Conservation (phyloP, 306 rosid genomes). For the Dalbergia cochinchinensis region DNA sequence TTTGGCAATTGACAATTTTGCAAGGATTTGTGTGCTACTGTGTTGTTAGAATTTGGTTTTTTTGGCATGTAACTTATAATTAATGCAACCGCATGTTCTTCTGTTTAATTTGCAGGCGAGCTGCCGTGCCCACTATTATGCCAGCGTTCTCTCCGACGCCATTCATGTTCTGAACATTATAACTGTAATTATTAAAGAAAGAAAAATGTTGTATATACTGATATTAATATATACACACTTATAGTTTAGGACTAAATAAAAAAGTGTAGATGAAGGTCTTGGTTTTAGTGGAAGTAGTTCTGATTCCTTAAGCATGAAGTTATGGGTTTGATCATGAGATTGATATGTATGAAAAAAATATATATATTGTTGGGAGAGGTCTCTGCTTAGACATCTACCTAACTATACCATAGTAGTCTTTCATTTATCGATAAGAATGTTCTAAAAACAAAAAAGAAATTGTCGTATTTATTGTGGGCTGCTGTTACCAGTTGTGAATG, state of each 20-base stretch:
- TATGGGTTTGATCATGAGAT: no score
- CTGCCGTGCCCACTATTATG: slow-evolving; percentile 37
- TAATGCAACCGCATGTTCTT: neutral
- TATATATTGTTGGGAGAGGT: no score
- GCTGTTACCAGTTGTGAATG: slow-evolving; percentile 15
- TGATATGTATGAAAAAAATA: no score
- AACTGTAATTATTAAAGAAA: neutral
- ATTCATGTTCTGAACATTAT: slow-evolving; percentile 57
- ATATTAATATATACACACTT: neutral
- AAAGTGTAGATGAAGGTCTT: neutral
- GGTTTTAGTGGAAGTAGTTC: no score
- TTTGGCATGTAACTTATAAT: neutral
- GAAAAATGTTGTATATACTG: neutral
- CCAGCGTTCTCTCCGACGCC: slow-evolving; percentile 69
- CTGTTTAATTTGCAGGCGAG: slow-evolving; percentile 50
- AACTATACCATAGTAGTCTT: no score
- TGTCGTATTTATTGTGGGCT: neutral
- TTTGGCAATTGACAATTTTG: neutral
- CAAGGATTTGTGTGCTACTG: neutral
- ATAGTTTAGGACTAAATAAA: neutral
- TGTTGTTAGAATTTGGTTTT: neutral
- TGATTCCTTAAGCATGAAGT: no score
- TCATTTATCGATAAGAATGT: no score
- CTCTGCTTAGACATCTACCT: no score
- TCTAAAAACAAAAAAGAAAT: neutral